Evolutionary conservation across 2,329 filamentous ascomycete species (phyloP), one percentile per base, ranked within the genome.

Genomic region (Clarireedia homoeocarpa): DNA sequence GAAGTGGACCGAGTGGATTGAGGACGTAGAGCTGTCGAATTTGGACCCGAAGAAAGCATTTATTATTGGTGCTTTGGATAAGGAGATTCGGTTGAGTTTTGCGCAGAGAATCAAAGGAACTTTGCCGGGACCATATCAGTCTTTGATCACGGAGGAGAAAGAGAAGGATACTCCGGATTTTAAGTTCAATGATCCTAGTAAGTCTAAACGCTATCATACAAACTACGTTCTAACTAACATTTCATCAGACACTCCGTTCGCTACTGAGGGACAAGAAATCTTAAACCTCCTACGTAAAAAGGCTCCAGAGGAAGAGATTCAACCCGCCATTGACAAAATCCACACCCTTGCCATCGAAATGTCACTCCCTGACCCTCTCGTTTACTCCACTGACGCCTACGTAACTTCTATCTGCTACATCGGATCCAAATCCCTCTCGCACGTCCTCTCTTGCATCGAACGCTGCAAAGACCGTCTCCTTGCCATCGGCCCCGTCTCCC

Each of bases 1-100:
- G 94, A 97, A 97, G 73, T 99, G 94, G 94, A 86, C 88, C 15
- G 94, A 99, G 74, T 99, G 94, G 94, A 80, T 88, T 48, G 89
- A 91, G 15, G 91, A 97, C 69, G 84, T 96, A 15, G 79, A 83
- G 45, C 79, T 95, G 26, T 81, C 89, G 0, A 77, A 86, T 58
- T 74, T 94, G 36, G 84, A 96, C 69, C 91, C 94, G 1, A 88
- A 86, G 74, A 96, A 96, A 73, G 89, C 92, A 34, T 96, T 99
- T 72, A 94, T 99, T 62, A 78, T 85, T 53, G 92, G 91, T 20
- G 87, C 90, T 3, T 74, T 99, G 57, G 94, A 99, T 69, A 97
- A 97, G 75, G 94, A 99, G 74, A 95, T 99, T 62, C 86, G 94
- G 5, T 77, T 99, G 50, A 96, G 91, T 67, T 99, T 99, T 70